Percentiles rank a stretch among this genome's conserved stretches.
phyloP scores from a whole-genome alignment of 2,329 filamentous ascomycete genomes.

The Onygena corvina region DNA sequence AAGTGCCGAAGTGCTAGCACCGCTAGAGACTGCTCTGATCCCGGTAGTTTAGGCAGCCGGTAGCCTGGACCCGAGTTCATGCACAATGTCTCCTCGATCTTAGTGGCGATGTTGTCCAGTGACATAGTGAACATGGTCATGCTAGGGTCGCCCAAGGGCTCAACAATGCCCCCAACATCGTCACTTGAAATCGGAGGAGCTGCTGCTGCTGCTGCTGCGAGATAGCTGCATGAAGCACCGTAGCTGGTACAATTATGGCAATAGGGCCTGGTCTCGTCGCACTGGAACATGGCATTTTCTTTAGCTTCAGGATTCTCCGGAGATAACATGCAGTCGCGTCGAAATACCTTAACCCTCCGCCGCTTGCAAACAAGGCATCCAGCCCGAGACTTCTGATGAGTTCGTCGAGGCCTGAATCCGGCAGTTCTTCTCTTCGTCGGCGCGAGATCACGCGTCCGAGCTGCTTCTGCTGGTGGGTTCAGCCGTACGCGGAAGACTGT shows the following conservation, averaged over 20 bases:
- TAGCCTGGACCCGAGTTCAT: neutral
- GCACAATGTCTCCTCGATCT: conserved; percentile 6
- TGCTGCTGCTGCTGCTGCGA: neutral
- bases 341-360: conserved; percentile 25
- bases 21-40: conserved; percentile 2
- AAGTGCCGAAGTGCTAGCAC: conserved; percentile 12
- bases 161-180: neutral
- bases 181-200: conserved; percentile 13
- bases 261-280: conserved; percentile 22
- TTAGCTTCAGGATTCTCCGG: neutral
- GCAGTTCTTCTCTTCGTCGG: conserved; percentile 4
- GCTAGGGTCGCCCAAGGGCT: neutral
- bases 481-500: conserved; percentile 1
- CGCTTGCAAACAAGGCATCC: conserved; percentile 27
- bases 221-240: conserved; percentile 19
- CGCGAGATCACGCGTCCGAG: neutral
- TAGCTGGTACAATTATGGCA: conserved; percentile 21
- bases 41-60: neutral
- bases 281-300: conserved; percentile 15
- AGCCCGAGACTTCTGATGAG: conserved; percentile 26
- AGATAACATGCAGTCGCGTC: neutral
- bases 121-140: conserved; percentile 8
- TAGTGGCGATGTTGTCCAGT: conserved; percentile 4
- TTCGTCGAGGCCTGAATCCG: conserved; percentile 22
- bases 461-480: neutral